Conservation (phyloP, 768 basidiomycete species). For the Lentinula guzmanii region DNA sequence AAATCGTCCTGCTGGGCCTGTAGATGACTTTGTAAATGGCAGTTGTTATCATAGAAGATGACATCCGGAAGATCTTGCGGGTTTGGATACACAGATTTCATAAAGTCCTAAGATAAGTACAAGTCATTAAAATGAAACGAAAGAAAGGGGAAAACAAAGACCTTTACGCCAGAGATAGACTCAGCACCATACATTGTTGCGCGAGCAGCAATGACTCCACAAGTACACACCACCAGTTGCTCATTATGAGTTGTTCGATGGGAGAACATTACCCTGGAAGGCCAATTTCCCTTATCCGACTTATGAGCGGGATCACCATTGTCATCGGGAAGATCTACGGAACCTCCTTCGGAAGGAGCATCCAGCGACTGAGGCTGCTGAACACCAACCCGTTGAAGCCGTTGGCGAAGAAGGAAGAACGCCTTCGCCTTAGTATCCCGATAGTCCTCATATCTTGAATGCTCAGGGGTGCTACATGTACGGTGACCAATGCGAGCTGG, state of each 20-base stretch:
- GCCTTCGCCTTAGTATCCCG: conserved; percentile 5
- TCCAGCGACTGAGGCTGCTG: too few species aligned
- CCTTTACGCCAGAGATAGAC: conserved; percentile 14
- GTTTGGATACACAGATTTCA: conserved; percentile 15
- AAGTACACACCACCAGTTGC: conserved; percentile 17
- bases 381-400: conserved; percentile 12
- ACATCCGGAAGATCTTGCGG: conserved; percentile 12
- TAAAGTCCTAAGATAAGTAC: conserved; percentile 8
- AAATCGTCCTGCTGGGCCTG: conserved; percentile 10
- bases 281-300: conserved; percentile 14
- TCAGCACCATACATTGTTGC: conserved; percentile 25
- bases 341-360: too few species aligned
- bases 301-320: conserved; percentile 7
- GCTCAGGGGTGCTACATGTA: conserved; percentile 15
- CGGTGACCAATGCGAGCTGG: conserved; percentile 6
- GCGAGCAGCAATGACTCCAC: conserved; percentile 20
- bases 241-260: conserved; percentile 25
- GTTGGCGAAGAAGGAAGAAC: conserved; percentile 10
- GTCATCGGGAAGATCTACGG: neutral
- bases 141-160: conserved; percentile 3
- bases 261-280: conserved; percentile 19
- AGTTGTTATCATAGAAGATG: conserved; percentile 21
- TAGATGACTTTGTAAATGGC: conserved; percentile 12
- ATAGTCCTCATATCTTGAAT: conserved; percentile 4
- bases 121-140: neutral